phyloP scores from a whole-genome alignment of 352 stramenopile species.

The Phytophthora fragariaefolia region DNA sequence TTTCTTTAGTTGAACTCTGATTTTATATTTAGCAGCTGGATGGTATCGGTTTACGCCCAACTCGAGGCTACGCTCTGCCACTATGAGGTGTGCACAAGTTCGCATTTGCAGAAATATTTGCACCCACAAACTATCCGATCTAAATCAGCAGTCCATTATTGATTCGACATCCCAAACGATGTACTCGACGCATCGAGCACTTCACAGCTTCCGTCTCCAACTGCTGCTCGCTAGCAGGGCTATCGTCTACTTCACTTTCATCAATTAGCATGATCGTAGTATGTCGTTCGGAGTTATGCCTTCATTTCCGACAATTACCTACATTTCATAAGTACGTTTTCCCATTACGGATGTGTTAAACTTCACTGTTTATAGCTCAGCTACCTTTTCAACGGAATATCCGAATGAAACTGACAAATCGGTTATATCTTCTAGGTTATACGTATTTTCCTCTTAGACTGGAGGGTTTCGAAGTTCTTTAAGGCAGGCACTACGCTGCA shows the following conservation, averaged over 20 bases:
- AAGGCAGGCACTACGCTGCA: no score
- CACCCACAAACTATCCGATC: background rate
- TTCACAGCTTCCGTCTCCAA: background rate
- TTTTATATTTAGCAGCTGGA: background rate
- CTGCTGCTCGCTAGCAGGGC: background rate
- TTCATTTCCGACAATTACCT: no score
- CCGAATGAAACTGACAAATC: no score
- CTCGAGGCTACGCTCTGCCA: background rate
- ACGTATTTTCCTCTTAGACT: background rate
- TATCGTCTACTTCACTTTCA: background rate
- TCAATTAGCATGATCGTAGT: no score
- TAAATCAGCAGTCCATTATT: background rate
- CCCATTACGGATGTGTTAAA: no score
- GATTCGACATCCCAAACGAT: background rate
- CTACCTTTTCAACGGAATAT: no score
- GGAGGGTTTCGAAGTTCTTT: background rate
- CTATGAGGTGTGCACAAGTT: background rate
- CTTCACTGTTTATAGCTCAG: no score
- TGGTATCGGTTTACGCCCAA: background rate
- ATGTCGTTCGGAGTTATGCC: no score
- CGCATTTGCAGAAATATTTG: background rate
- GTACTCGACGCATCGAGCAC: background rate
- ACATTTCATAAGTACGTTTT: no score
- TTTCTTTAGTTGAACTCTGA: background rate
- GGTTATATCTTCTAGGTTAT: no score